Conservation (phyloP, 176 grass and related monocot genomes). For the Rhynchospora tenuis region DNA sequence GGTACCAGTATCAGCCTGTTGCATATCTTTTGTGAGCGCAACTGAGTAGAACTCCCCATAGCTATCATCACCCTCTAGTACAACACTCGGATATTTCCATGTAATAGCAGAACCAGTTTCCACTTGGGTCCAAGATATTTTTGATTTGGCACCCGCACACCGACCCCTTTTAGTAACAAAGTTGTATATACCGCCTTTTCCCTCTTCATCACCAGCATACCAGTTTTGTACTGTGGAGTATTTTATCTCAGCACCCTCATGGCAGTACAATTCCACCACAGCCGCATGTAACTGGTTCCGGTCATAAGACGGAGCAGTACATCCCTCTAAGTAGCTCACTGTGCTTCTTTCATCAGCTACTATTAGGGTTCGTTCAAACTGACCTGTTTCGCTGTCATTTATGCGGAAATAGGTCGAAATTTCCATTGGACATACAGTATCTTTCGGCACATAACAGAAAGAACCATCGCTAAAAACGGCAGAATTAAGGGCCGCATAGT, state of each 20-base stretch:
- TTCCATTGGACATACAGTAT: conserved; percentile 88
- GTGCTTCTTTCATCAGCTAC: conserved; percentile 75
- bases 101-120: conserved; percentile 97
- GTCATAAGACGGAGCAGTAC: conserved; percentile 79
- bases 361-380: conserved; percentile 91
- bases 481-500: conserved; percentile 91
- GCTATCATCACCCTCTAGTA: conserved; percentile 65
- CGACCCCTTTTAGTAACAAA: conserved; percentile 93
- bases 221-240: conserved; percentile 98
- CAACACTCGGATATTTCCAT: conserved; percentile 95
- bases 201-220: conserved; percentile 86
- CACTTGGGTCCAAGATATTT: conserved; percentile 97
- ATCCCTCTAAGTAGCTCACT: conserved; percentile 90
- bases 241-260: conserved; percentile 80
- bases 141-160: conserved; percentile 59
- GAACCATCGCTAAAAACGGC: conserved; percentile 91
- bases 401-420: conserved; percentile 95
- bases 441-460: conserved; percentile 97
- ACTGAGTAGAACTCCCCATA: conserved; percentile 95
- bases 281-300: conserved; percentile 89
- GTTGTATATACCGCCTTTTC: conserved; percentile 86
- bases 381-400: conserved; percentile 79
- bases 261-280: conserved; percentile 81
- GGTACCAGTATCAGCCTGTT: conserved; percentile 91
- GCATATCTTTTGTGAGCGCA: conserved; percentile 84